These are phyloP conservation scores for Extremus antarcticus DNA, from an alignment of 495 filamentous ascomycete species.

Conservation along the genomic window DNA sequence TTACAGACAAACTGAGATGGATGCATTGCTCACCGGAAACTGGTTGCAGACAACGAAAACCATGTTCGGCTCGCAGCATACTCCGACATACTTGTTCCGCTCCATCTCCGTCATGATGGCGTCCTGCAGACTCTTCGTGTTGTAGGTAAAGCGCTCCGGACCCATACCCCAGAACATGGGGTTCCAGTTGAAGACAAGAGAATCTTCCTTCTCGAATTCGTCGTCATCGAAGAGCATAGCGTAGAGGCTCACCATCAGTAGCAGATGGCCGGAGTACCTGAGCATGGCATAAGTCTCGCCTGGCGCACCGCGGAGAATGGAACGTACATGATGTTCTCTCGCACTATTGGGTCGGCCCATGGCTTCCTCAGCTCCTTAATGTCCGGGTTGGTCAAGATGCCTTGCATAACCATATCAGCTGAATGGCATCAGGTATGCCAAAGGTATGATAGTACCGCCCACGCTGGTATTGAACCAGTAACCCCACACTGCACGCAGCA, in stretches of 20 bases:
- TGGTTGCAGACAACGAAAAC: constrained; percentile 34
- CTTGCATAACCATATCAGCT: constrained; percentile 7
- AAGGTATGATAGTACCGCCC: background rate
- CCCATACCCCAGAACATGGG: constrained; percentile 32
- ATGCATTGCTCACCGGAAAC: constrained; percentile 24
- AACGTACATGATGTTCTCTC: constrained; percentile 31
- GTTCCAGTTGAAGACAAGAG: constrained; percentile 27
- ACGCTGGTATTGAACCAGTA: constrained; percentile 30
- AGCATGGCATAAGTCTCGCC: constrained; percentile 3
- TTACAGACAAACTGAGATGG: background rate
- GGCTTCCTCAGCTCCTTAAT: constrained; percentile 30
- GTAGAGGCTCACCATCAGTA: constrained; percentile 31
- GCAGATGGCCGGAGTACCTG: constrained; percentile 31
- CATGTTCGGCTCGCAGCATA: constrained; percentile 32
- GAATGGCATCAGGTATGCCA: background rate
- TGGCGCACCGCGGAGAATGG: background rate
- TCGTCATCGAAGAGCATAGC: constrained; percentile 34
- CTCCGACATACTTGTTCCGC: constrained; percentile 26
- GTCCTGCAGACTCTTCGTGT: constrained; percentile 20
- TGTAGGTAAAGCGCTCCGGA: constrained; percentile 26
- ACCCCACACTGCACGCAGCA: constrained; percentile 30
- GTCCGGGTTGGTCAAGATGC: constrained; percentile 24
- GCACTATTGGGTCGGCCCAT: constrained; percentile 30
- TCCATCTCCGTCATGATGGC: constrained; percentile 32
- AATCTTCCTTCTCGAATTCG: constrained; percentile 23